Percentiles rank a stretch among this genome's conserved stretches.
phyloP scores from a whole-genome alignment of 2,329 filamentous ascomycete genomes.

The Alternaria longipes region DNA sequence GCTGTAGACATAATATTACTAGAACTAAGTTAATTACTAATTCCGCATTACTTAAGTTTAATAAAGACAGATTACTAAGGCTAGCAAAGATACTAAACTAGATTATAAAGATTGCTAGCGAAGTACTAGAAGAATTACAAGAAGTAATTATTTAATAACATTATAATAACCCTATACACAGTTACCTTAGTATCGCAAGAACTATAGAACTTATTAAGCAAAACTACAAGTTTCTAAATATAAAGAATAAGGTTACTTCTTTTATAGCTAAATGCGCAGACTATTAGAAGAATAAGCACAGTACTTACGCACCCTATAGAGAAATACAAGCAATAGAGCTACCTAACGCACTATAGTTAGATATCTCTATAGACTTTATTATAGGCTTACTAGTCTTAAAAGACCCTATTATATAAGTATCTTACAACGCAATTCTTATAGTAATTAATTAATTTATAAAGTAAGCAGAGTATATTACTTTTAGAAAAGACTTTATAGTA shows the following conservation, averaged over 20 bases:
- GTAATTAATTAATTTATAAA: conserved; percentile 3
- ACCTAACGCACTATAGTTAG: conserved; percentile 7
- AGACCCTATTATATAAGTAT: neutral
- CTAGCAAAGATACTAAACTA: no score
- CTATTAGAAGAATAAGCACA: conserved; percentile 15
- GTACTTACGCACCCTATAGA: conserved; percentile 8
- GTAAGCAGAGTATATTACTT: neutral
- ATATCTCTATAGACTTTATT: conserved; percentile 19
- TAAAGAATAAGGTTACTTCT: conserved; percentile 7
- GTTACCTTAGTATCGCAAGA: no score
- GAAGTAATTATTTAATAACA: no score
- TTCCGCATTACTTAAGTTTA: no score
- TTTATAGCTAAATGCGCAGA: conserved; percentile 10
- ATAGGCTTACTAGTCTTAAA: conserved; percentile 5
- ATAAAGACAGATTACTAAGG: no score
- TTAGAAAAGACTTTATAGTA: neutral
- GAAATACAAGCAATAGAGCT: conserved; percentile 14
- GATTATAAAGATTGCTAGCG: no score
- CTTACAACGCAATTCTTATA: conserved; percentile 4
- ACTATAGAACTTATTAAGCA: conserved; percentile 4
- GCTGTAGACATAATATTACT: neutral
- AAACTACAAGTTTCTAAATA: conserved; percentile 7
- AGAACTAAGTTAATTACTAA: neutral
- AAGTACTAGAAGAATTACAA: no score
- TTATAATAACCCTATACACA: no score